These are phyloP conservation scores for Hanseniaspora lachancei DNA, from an alignment of 805 yeast genomes.

Conservation along the genomic window DNA sequence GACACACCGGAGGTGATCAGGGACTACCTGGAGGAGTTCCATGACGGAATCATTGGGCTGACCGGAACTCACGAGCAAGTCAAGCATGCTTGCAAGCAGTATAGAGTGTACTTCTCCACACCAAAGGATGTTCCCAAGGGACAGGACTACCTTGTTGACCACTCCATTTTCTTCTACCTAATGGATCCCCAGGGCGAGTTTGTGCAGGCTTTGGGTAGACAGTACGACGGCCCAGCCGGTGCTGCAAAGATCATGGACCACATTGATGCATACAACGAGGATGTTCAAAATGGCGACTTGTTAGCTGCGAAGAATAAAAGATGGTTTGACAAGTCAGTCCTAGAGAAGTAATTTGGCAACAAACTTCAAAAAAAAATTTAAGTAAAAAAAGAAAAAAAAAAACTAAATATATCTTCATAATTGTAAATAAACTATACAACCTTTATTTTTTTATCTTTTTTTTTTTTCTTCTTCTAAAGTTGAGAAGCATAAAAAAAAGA, in stretches of 20 bases:
- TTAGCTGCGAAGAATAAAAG: conserved; percentile 34
- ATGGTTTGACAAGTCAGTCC: conserved; percentile 19
- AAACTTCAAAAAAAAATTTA: no score
- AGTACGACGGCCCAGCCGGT: conserved; percentile 67
- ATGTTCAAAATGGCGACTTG: conserved; percentile 34
- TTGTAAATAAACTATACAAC: no score
- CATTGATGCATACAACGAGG: conserved; percentile 62
- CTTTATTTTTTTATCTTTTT: no score
- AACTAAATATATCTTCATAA: no score
- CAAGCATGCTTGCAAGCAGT: conserved; percentile 73
- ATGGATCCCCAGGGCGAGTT: conserved; percentile 98
- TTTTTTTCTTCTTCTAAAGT: no score
- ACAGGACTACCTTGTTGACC: conserved; percentile 92
- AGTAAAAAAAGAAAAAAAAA: no score
- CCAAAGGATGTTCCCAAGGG: conserved; percentile 91
- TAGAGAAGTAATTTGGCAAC: not conserved
- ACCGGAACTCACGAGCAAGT: conserved; percentile 84
- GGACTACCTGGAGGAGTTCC: conserved; percentile 78
- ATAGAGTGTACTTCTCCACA: conserved; percentile 92
- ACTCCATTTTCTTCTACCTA: conserved; percentile 88
- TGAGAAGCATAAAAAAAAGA: not conserved
- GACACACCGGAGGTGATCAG: conserved; percentile 78
- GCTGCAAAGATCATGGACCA: conserved; percentile 64
- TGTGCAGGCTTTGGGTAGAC: conserved; percentile 88
- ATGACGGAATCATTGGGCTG: conserved; percentile 74